Percentiles rank a stretch among this genome's conserved stretches.
phyloP scores from a whole-genome alignment of 2,329 filamentous ascomycete species.

The Plectosphaerella sp. region DNA sequence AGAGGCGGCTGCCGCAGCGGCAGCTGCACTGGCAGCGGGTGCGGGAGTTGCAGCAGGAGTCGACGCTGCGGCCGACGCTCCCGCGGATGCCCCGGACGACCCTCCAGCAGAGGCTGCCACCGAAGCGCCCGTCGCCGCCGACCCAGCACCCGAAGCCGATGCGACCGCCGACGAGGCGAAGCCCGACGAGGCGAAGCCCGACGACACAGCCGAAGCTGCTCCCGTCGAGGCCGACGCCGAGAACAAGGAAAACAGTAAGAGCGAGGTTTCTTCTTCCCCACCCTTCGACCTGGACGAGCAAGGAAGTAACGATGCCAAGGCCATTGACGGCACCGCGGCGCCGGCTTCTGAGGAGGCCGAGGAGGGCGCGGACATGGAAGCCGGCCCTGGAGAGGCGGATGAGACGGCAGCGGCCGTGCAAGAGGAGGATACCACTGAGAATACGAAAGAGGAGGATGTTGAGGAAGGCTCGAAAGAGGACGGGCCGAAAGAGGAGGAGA shows the following conservation, averaged over 20 bases:
- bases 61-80: not conserved
- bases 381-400: not conserved
- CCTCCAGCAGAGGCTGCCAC: not conserved
- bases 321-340: constrained; percentile 1
- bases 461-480: not conserved
- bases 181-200: not conserved
- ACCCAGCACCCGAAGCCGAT: not conserved
- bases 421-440: not conserved
- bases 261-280: constrained; percentile 1
- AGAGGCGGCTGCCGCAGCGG: not conserved
- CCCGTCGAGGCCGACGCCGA: not conserved
- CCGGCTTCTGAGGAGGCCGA: constrained; percentile 2
- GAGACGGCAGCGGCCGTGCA: not conserved
- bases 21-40: not conserved
- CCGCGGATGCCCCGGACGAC: not conserved
- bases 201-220: not conserved
- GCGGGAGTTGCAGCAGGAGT: not conserved
- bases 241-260: not conserved
- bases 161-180: not conserved
- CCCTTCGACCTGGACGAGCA: not conserved
- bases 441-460: not conserved
- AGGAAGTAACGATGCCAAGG: constrained; percentile 1
- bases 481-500: not conserved
- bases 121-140: not conserved
- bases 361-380: not conserved